phyloP scores from a whole-genome alignment of 1,284 basidiomycete species.

The Rhodotorula glutinis region DNA sequence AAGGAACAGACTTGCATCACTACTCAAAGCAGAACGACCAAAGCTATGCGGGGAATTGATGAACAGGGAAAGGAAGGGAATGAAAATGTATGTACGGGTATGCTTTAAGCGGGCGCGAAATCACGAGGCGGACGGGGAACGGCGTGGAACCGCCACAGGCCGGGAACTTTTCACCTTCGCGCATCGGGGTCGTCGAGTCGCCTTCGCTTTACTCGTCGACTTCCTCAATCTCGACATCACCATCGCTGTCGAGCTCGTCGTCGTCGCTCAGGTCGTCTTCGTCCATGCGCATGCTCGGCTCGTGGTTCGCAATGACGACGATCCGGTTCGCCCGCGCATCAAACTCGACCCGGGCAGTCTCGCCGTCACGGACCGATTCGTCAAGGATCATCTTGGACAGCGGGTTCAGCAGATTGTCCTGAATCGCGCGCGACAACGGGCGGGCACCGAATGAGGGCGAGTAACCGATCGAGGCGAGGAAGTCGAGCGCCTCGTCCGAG shows the following conservation, averaged over 20 bases:
- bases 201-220: constrained; percentile 11
- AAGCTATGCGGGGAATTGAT: no score
- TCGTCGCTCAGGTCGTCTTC: constrained; percentile 50
- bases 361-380: constrained; percentile 67
- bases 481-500: constrained; percentile 73
- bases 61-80: no score
- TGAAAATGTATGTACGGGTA: no score
- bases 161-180: neutral
- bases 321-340: constrained; percentile 81
- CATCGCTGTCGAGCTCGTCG: constrained; percentile 25
- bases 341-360: constrained; percentile 70
- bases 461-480: constrained; percentile 80
- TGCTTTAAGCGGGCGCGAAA: no score
- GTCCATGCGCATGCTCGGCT: constrained; percentile 61
- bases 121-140: no score
- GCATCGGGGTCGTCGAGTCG: neutral
- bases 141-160: no score
- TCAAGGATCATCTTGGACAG: constrained; percentile 82
- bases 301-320: constrained; percentile 80
- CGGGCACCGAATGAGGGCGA: constrained; percentile 74
- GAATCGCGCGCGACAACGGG: constrained; percentile 86
- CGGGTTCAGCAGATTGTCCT: constrained; percentile 89
- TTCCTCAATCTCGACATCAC: constrained; percentile 8
- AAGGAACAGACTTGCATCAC: no score
- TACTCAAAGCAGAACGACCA: no score